Evolutionary conservation across 208 protist genomes (phyloP).

Genomic region (Tritrichomonas foetus): DNA sequence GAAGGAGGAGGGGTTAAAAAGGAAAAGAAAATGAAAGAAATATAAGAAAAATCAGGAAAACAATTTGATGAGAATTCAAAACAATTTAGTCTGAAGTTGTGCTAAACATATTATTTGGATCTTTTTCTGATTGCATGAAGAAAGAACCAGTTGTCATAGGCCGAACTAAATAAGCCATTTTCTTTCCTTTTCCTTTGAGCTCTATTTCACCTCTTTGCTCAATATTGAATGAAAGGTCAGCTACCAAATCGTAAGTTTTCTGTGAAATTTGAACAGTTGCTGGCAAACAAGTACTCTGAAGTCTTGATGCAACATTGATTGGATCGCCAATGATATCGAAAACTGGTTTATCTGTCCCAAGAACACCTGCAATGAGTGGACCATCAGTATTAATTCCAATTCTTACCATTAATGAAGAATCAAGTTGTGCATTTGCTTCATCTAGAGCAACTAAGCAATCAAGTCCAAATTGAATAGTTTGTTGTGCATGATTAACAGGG

Average conservation of each 20-base stretch:
- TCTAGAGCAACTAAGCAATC: neutral
- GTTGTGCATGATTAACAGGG: neutral
- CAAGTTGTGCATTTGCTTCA: neutral
- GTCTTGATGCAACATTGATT: constrained; percentile 14
- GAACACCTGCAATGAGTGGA: neutral
- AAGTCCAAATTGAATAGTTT: neutral
- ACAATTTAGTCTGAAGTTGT: too few relatives aligned
- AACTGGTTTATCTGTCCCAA: neutral
- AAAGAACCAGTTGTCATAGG: too few relatives aligned
- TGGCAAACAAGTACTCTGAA: neutral
- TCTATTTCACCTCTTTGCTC: too few relatives aligned
- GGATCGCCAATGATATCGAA: constrained; percentile 12
- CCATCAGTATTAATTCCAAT: neutral
- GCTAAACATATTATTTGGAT: too few relatives aligned
- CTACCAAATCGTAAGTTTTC: neutral
- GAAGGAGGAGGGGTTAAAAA: too few relatives aligned
- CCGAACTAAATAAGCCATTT: too few relatives aligned
- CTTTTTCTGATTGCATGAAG: too few relatives aligned
- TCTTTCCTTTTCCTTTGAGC: too few relatives aligned
- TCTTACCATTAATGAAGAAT: neutral
- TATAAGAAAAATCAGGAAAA: too few relatives aligned
- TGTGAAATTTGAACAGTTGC: neutral
- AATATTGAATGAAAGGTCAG: too few relatives aligned
- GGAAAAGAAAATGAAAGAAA: too few relatives aligned
- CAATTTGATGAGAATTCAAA: too few relatives aligned